Base-by-base conservation (phyloP, 1,139 yeast genomes). In the Tardiomyces blankii region DNA sequence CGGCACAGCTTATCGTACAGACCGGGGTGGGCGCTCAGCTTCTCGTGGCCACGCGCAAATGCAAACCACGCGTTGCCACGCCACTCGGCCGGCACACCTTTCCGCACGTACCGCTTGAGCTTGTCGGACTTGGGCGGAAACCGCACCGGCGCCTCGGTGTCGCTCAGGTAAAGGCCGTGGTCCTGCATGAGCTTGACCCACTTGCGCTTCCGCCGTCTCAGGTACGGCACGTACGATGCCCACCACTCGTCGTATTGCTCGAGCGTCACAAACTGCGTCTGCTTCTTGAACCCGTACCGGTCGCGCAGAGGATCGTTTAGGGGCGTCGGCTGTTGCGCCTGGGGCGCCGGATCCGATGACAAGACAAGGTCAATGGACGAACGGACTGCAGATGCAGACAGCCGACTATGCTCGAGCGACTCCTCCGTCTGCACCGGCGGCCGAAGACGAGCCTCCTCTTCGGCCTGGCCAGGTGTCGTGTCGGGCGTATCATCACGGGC, bases 41-140 rank as follows among this genome's bases (percentile, higher is more conserved):
- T 75, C 48, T 87, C 95, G 50, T 79, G 74, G 1, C 96, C 97
- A n/a, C 82, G 80, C n/a, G 95, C 95, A 63, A 86, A 89, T 68
- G 78, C 82, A 70, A 91, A 91, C 98, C 98, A 91, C 1, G 96
- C 96, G 54, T 78, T 78, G 0, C 97, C 98, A 54, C 98, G 70
- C 96, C 96, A 89, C 61, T 87, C 96, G 0, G 95, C 89, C 0
- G 98, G 97, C 9, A 91, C 82, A 7, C 98, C 98, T 60, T 85
- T 82, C 48, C 97, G 74, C 13, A 91, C 77, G 59, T 86, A 80
- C 51, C 94, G 76, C 59, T 84, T 83, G 51, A 88, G 53, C 56
- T 85, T 88, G 50, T 84, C 94, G 9, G 91, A 82, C 50, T 76
- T 77, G 0, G 95, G 82, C 0, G 97, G 97, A 59, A 87, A 89